Conservation (phyloP, 441 rosid genomes). For the Biscutella auriculata region DNA sequence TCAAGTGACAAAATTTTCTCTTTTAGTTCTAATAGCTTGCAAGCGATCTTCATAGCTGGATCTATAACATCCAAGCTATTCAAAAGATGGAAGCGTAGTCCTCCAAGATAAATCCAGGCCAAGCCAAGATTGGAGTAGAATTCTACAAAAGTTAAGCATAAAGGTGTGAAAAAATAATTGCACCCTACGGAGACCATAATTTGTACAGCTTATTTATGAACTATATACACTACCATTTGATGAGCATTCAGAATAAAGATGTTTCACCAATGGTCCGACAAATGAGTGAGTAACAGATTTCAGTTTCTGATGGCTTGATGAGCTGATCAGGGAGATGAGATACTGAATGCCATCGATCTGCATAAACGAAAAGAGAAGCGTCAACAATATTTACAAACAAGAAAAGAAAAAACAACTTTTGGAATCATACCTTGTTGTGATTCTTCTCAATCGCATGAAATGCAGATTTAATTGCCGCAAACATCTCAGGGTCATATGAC, state of each 20-base stretch:
- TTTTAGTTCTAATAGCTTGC: slow-evolving; percentile 45
- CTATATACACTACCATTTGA: slow-evolving; percentile 32
- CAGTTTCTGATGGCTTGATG: slow-evolving; percentile 56
- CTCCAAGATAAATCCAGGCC: slow-evolving; percentile 73
- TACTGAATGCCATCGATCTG: slow-evolving; percentile 19
- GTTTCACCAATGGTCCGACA: slow-evolving; percentile 50
- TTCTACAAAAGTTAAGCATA: slow-evolving; percentile 24
- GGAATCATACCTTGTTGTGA: slow-evolving; percentile 33
- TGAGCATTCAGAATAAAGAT: slow-evolving; percentile 41
- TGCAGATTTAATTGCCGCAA: slow-evolving; percentile 43
- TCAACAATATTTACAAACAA: too few species aligned
- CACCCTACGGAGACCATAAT: background rate
- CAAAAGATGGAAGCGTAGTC: slow-evolving; percentile 65
- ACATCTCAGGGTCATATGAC: slow-evolving; percentile 50
- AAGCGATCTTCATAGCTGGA: slow-evolving; percentile 67
- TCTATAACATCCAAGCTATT: slow-evolving; percentile 55
- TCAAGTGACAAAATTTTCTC: slow-evolving; percentile 49
- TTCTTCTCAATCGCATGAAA: slow-evolving; percentile 35
- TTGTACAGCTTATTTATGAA: slow-evolving; percentile 2
- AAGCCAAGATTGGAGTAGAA: slow-evolving; percentile 43
- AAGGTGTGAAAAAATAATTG: slow-evolving; percentile 9
- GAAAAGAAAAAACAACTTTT: background rate
- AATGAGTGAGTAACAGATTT: slow-evolving; percentile 33
- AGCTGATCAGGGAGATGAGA: slow-evolving; percentile 42
- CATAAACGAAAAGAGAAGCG: background rate